phyloP scores from a whole-genome alignment of 495 filamentous ascomycete species.

The Astrocystis sublimbata region DNA sequence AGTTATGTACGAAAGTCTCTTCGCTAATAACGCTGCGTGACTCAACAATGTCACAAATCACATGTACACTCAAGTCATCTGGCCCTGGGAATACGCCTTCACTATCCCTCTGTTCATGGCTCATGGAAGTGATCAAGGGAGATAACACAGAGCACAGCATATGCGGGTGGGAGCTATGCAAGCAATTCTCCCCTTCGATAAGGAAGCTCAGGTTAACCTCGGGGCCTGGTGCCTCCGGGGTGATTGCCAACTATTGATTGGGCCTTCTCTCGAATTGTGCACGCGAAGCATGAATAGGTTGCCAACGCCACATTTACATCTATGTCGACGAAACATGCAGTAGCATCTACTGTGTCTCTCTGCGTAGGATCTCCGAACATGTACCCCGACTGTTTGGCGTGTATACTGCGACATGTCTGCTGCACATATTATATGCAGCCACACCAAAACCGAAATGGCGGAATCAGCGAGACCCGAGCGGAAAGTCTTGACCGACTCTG shows the following conservation, averaged over 20 bases:
- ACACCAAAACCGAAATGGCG: neutral
- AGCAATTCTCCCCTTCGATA: neutral
- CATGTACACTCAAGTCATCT: too few species aligned
- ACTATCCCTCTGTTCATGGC: too few species aligned
- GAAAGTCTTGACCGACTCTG: neutral
- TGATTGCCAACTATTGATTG: neutral
- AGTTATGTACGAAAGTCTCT: too few species aligned
- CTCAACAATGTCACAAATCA: too few species aligned
- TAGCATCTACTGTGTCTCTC: too few species aligned
- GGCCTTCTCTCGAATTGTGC: neutral
- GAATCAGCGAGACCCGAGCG: neutral
- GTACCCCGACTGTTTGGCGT: neutral
- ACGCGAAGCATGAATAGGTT: neutral
- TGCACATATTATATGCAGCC: neutral
- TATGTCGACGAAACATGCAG: neutral
- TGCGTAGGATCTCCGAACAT: neutral
- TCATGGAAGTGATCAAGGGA: neutral
- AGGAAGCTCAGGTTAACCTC: neutral
- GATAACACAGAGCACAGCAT: neutral
- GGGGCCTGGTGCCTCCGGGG: neutral
- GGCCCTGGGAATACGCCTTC: too few species aligned
- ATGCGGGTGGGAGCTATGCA: neutral
- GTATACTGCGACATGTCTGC: neutral
- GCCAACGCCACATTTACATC: neutral
- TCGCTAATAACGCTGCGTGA: too few species aligned